phyloP scores from a whole-genome alignment of 306 rosid genomes.

The Spatholobus suberectus region DNA sequence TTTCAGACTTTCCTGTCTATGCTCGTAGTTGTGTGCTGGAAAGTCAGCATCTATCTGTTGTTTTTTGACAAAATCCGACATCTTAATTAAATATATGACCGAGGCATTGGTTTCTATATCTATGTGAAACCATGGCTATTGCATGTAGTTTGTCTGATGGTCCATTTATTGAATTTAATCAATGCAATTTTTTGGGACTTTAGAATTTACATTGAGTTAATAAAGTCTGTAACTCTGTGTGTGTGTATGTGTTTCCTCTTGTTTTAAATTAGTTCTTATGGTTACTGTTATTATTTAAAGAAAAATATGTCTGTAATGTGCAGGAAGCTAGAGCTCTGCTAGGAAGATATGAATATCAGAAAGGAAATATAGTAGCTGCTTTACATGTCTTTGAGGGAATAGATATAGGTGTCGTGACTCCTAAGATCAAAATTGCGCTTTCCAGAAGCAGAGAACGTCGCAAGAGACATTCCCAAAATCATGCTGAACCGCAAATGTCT shows the following conservation, averaged over 20 bases:
- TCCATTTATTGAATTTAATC: background rate
- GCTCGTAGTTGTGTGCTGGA: background rate
- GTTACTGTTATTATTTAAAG: constrained; percentile 21
- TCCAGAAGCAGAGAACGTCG: constrained; percentile 58
- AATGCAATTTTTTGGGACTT: background rate
- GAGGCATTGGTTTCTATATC: constrained; percentile 16
- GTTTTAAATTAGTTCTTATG: constrained; percentile 13
- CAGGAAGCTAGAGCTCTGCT: constrained; percentile 97
- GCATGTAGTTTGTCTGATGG: constrained; percentile 11
- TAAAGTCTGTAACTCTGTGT: background rate
- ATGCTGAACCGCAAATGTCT: constrained; percentile 65
- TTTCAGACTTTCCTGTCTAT: constrained; percentile 19
- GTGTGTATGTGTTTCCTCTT: background rate
- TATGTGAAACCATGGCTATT: background rate
- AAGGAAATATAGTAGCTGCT: constrained; percentile 92
- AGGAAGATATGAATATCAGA: constrained; percentile 92
- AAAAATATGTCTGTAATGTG: constrained; percentile 39
- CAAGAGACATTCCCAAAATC: constrained; percentile 62
- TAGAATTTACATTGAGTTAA: background rate
- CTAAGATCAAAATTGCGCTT: constrained; percentile 75
- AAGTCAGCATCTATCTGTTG: background rate
- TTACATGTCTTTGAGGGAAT: constrained; percentile 90
- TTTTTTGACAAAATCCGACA: background rate
- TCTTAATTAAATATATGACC: background rate
- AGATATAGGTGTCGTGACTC: constrained; percentile 65